Evolutionary conservation across 1,139 yeast genomes (phyloP).

Genomic region (Pichia sp.): DNA sequence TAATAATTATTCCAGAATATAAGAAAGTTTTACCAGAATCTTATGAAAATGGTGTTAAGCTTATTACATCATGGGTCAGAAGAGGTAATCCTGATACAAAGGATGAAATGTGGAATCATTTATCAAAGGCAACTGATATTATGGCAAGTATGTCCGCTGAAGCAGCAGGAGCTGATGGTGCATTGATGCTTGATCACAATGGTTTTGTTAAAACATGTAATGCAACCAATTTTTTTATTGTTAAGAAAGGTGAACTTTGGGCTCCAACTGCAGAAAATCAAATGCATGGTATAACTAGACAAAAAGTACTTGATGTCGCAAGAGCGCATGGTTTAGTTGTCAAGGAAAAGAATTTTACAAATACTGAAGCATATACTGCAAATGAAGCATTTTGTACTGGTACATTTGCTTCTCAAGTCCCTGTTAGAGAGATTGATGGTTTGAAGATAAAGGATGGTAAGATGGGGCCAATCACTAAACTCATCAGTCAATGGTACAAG

Average conservation of each 20-base stretch:
- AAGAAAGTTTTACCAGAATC: conserved; percentile 1
- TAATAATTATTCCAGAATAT: conserved; percentile 9
- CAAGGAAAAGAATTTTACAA: conserved; percentile 5
- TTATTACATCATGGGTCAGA: conserved; percentile 9
- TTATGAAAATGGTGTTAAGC: conserved; percentile 3
- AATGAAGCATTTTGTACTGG: conserved; percentile 9
- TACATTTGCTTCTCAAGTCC: conserved; percentile 10
- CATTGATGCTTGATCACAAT: conserved; percentile 7
- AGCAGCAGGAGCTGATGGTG: conserved; percentile 9
- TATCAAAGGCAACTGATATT: conserved; percentile 9
- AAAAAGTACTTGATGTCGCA: conserved; percentile 7
- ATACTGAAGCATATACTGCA: conserved; percentile 8
- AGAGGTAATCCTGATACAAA: conserved; percentile 10
- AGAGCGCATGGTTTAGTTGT: conserved; percentile 4
- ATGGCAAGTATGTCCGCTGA: conserved; percentile 6
- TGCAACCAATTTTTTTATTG: conserved; percentile 8
- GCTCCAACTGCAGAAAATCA: conserved; percentile 10
- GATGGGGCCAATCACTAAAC: conserved; percentile 5
- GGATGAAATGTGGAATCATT: conserved; percentile 11
- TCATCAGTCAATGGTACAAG: conserved; percentile 4
- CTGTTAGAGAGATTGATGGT: conserved; percentile 7
- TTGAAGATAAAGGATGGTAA: conserved; percentile 2
- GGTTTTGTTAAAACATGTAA: conserved; percentile 11
- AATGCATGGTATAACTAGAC: conserved; percentile 12
- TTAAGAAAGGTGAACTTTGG: conserved; percentile 8